Evolutionary conservation across 495 filamentous ascomycete species (phyloP).

Genomic region (Neurospora sp.): DNA sequence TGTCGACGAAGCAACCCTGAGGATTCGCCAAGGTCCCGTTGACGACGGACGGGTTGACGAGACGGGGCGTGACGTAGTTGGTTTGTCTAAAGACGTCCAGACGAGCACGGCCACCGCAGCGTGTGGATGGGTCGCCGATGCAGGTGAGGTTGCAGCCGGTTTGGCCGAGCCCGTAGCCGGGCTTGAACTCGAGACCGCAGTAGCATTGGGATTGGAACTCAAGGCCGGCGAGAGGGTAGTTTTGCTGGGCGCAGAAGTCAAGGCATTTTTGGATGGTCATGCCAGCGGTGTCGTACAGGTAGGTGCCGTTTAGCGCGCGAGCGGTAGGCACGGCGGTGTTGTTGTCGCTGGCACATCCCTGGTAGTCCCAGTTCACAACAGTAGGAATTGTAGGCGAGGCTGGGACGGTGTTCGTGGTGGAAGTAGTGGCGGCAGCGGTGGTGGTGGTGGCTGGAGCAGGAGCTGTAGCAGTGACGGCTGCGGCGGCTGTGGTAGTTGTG

Average conservation of each 20-base stretch:
- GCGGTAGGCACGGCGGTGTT: constrained; percentile 7
- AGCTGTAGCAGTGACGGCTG: neutral
- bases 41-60: neutral
- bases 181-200: constrained; percentile 23
- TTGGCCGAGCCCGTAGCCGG: constrained; percentile 12
- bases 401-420: constrained; percentile 9
- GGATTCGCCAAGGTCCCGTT: neutral
- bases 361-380: constrained; percentile 24
- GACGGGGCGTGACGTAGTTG: constrained; percentile 3
- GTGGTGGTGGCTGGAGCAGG: neutral
- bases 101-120: constrained; percentile 16
- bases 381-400: constrained; percentile 16
- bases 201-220: constrained; percentile 34
- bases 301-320: constrained; percentile 8
- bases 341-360: constrained; percentile 41
- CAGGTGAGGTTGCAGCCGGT: constrained; percentile 24
- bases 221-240: constrained; percentile 28
- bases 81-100: constrained; percentile 15
- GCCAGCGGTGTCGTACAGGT: constrained; percentile 1
- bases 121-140: constrained; percentile 16
- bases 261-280: constrained; percentile 38
- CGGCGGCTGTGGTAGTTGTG: constrained; percentile 14
- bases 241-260: constrained; percentile 23
- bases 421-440: neutral
- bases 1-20: constrained; percentile 6